A percentile compares a stretch with the other conserved stretches of the same genome.
These are phyloP conservation scores for Solanum medicagineum DNA, from an alignment of 257 asterid genomes.

Conservation along the genomic window DNA sequence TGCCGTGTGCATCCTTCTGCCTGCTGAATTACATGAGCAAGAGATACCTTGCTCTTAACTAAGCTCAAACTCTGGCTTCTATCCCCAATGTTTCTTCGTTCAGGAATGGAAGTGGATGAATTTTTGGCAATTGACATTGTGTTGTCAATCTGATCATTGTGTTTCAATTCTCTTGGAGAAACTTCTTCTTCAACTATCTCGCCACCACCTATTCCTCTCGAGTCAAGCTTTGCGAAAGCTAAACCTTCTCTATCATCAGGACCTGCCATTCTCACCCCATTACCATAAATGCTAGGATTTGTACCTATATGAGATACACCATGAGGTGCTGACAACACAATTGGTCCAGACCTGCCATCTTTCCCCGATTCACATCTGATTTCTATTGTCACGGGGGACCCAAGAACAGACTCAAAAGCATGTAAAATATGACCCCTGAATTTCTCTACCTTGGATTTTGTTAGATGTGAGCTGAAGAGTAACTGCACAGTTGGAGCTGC, in stretches of 20 bases:
- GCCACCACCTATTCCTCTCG: constrained; percentile 24
- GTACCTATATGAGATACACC: constrained; percentile 9
- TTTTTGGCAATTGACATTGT: not conserved
- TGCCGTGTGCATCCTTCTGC: constrained; percentile 60
- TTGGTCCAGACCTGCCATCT: constrained; percentile 23
- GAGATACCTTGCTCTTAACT: constrained; percentile 77
- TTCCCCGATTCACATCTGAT: constrained; percentile 52
- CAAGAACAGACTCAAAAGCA: constrained; percentile 82
- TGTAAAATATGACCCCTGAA: constrained; percentile 56
- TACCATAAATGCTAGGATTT: not conserved
- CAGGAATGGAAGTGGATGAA: constrained; percentile 10
- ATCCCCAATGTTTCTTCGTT: constrained; percentile 30
- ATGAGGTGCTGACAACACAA: constrained; percentile 36
- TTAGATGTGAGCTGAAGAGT: constrained; percentile 54
- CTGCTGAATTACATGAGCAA: constrained; percentile 87
- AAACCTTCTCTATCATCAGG: constrained; percentile 17
- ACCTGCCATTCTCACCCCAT: constrained; percentile 1
- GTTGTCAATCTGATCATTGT: not conserved
- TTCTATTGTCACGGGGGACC: constrained; percentile 71
- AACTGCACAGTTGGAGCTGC: constrained; percentile 91
- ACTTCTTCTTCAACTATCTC: constrained; percentile 66
- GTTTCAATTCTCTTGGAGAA: constrained; percentile 13
- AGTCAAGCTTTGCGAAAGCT: not conserved
- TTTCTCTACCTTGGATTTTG: constrained; percentile 73
- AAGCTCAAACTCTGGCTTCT: constrained; percentile 59